Conservation (phyloP, 805 yeast genomes). For the Yamadazyma sp. region DNA sequence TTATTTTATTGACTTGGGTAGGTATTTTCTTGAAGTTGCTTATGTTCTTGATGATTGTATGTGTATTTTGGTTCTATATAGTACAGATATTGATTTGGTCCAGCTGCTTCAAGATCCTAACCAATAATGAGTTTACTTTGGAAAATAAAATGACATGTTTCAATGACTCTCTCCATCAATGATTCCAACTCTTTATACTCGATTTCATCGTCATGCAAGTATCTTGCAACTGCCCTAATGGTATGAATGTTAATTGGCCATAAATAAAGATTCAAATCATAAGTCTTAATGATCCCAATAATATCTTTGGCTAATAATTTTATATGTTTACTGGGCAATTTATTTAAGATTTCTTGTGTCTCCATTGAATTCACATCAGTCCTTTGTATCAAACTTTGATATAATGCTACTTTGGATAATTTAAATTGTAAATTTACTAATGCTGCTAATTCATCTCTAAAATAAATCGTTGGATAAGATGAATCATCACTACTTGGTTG, state of each 20-base stretch:
- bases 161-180: slow-evolving; percentile 17
- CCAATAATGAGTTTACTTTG: slow-evolving; percentile 14
- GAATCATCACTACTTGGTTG: slow-evolving; percentile 20
- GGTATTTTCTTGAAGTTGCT: too few species aligned
- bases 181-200: slow-evolving; percentile 18
- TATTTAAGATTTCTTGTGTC: slow-evolving; percentile 19
- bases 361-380: slow-evolving; percentile 13
- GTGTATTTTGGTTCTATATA: too few species aligned
- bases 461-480: slow-evolving; percentile 31
- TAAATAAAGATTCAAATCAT: slow-evolving; percentile 27
- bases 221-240: slow-evolving; percentile 24
- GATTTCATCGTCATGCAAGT: slow-evolving; percentile 20
- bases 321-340: slow-evolving; percentile 23
- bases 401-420: slow-evolving; percentile 27
- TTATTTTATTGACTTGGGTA: too few species aligned
- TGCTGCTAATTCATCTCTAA: slow-evolving; percentile 35
- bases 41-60: too few species aligned
- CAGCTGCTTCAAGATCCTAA: too few species aligned
- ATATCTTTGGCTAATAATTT: slow-evolving; percentile 31
- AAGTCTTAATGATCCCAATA: slow-evolving; percentile 37
- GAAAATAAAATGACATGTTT: slow-evolving; percentile 15
- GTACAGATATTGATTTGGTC: too few species aligned
- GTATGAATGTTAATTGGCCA: slow-evolving; percentile 38
- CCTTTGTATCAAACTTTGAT: slow-evolving; percentile 23
- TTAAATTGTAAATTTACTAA: slow-evolving; percentile 27